Conservation (phyloP, 352 stramenopile species). For the Pythium guiyangense region DNA sequence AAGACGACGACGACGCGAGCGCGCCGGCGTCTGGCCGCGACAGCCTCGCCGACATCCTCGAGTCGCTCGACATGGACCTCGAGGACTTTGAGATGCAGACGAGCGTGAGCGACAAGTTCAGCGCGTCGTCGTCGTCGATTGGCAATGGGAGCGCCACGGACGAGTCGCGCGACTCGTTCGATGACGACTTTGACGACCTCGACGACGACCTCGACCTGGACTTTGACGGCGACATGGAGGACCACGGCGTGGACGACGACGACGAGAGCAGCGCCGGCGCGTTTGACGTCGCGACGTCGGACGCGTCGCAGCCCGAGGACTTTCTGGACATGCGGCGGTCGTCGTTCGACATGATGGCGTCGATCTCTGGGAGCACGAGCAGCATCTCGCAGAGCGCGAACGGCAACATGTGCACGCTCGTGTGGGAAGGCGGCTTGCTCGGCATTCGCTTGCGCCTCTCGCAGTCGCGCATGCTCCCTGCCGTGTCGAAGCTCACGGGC, state of each 20-base stretch:
- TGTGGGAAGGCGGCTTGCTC: constrained; percentile 81
- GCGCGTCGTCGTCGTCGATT: constrained; percentile 12
- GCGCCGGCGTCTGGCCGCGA: constrained; percentile 36
- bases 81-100: constrained; percentile 53
- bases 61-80: constrained; percentile 82
- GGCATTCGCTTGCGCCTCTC: constrained; percentile 75
- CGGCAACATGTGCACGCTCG: constrained; percentile 70
- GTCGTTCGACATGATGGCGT: constrained; percentile 68
- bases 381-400: constrained; percentile 51
- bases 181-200: constrained; percentile 55
- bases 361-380: constrained; percentile 54
- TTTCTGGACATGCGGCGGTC: constrained; percentile 57
- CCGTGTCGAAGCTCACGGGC: constrained; percentile 82
- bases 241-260: constrained; percentile 45
- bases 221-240: constrained; percentile 42
- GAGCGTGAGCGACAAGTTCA: constrained; percentile 14
- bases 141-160: constrained; percentile 10
- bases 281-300: constrained; percentile 9
- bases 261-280: constrained; percentile 13
- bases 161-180: constrained; percentile 50
- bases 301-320: constrained; percentile 29
- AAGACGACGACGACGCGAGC: constrained; percentile 16
- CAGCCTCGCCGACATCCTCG: constrained; percentile 77
- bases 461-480: constrained; percentile 72
- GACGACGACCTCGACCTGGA: constrained; percentile 43